Percentiles rank a stretch among this genome's conserved stretches.
phyloP scores from a whole-genome alignment of 192 early-diverging fungal species.

The Podila epigama region DNA sequence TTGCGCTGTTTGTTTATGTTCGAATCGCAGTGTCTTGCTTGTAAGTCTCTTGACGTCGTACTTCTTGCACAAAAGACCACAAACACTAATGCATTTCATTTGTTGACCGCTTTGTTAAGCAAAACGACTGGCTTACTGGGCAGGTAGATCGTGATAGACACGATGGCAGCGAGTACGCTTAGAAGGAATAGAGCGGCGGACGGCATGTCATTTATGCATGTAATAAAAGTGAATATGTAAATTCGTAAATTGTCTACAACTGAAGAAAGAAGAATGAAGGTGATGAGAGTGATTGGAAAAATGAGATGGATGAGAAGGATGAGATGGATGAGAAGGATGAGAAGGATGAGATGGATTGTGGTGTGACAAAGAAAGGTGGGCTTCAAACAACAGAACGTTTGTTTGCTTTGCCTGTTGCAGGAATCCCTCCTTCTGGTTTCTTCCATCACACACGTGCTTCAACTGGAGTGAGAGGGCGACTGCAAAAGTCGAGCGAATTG shows the following conservation, averaged over 20 bases:
- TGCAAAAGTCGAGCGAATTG: no score
- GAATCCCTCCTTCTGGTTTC: no score
- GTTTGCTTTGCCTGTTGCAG: no score
- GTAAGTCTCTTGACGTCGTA: neutral
- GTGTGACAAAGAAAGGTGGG: neutral
- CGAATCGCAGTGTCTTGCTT: neutral
- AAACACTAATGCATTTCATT: no score
- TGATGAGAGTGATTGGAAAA: neutral
- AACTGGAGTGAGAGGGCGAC: no score
- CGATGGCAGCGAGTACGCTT: constrained; percentile 20
- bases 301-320: no score
- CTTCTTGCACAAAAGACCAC: no score
- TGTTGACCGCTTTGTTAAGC: neutral
- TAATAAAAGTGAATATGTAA: no score
- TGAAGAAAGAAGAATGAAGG: neutral
- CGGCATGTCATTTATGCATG: constrained; percentile 7
- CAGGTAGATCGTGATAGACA: constrained; percentile 33
- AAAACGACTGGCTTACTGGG: constrained; percentile 32
- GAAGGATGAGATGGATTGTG: neutral
- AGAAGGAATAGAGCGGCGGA: constrained; percentile 13
- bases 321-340: neutral
- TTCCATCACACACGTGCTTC: no score
- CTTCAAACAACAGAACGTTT: constrained; percentile 2
- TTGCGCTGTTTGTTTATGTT: constrained; percentile 19
- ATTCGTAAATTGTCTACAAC: no score